phyloP scores from a whole-genome alignment of 257 asterid genomes.

The Plantago ovata region DNA sequence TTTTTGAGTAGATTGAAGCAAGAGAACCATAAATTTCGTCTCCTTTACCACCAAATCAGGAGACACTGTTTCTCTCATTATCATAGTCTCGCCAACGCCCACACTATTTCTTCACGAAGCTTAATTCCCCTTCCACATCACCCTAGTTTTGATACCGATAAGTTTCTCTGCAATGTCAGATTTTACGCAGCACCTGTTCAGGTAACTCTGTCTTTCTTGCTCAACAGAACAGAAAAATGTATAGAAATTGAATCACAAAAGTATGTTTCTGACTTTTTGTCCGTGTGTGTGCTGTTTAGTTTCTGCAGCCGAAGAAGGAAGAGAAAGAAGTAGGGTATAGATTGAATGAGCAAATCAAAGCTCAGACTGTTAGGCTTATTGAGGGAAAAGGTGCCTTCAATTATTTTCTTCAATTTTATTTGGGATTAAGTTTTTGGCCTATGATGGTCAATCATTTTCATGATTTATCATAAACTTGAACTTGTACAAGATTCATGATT shows the following conservation, averaged over 20 bases:
- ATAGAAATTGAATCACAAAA: no score
- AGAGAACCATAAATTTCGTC: slow-evolving; percentile 27
- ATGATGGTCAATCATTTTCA: no score
- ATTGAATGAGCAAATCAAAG: slow-evolving; percentile 62
- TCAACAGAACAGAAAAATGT: no score
- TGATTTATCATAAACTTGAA: no score
- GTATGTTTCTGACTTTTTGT: no score
- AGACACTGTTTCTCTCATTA: slow-evolving; percentile 37
- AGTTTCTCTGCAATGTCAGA: slow-evolving; percentile 37
- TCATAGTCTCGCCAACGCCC: slow-evolving; percentile 26
- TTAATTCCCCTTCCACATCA: slow-evolving; percentile 21
- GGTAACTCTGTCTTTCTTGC: slow-evolving; percentile 47
- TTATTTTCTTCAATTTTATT: background rate
- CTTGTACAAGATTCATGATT: no score
- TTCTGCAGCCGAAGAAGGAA: slow-evolving; percentile 33
- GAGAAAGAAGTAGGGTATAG: slow-evolving; percentile 49
- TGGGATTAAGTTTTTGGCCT: background rate
- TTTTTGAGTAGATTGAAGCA: slow-evolving; percentile 61
- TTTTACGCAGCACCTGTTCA: slow-evolving; percentile 60
- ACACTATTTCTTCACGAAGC: slow-evolving; percentile 17
- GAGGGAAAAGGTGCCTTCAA: slow-evolving; percentile 49
- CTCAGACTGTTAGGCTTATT: slow-evolving; percentile 62
- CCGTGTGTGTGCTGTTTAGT: slow-evolving; percentile 25
- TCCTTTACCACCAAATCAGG: slow-evolving; percentile 26
- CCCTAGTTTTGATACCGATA: slow-evolving; percentile 20